These are phyloP conservation scores for Lunularia cruciata DNA, from an alignment of 225 moss, liverwort and hornwort species.

Conservation along the genomic window DNA sequence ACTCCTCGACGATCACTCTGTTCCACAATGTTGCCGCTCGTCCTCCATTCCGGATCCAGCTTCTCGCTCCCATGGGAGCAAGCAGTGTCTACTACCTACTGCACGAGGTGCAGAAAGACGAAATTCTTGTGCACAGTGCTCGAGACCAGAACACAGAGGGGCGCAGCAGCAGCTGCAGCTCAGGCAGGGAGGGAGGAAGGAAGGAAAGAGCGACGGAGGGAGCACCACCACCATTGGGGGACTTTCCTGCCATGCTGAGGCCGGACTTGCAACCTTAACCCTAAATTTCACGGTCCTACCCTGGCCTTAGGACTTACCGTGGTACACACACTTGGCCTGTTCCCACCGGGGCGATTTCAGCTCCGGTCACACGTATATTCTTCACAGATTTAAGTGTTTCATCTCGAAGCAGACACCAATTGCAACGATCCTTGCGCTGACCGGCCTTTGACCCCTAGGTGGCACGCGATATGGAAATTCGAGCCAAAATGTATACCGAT, in stretches of 20 bases:
- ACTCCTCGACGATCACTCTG: constrained; percentile 6
- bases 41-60: constrained; percentile 6
- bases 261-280: constrained; percentile 15
- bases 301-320: constrained; percentile 17
- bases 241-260: constrained; percentile 2
- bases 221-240: background rate
- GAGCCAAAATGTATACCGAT: no score
- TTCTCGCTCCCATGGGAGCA: constrained; percentile 23
- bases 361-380: no score
- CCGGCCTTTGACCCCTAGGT: no score
- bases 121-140: constrained; percentile 19
- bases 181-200: constrained; percentile 3
- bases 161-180: background rate
- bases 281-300: constrained; percentile 35
- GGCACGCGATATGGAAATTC: no score
- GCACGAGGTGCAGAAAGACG: constrained; percentile 17
- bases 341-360: no score
- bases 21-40: constrained; percentile 14
- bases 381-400: no score
- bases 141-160: background rate
- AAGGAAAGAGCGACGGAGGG: constrained; percentile 3
- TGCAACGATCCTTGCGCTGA: no score
- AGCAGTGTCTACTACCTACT: background rate
- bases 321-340: background rate
- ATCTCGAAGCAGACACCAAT: no score